Conservation (phyloP, 495 filamentous ascomycete genomes). For the Hypoxylon cercidicola region DNA sequence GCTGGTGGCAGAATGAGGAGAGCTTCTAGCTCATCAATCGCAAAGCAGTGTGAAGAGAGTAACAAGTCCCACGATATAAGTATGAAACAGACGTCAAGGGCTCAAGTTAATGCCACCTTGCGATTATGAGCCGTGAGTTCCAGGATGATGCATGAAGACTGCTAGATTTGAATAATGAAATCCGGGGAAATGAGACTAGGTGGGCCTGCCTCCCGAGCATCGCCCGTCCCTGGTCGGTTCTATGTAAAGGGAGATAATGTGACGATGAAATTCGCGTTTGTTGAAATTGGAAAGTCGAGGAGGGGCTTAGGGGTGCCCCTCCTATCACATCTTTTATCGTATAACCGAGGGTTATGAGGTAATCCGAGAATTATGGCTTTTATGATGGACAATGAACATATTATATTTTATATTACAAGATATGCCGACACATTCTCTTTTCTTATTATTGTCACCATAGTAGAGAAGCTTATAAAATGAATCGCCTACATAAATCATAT, state of each 20-base stretch:
- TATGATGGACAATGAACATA: background rate
- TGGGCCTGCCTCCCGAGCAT: background rate
- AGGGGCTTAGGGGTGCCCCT: constrained; percentile 3
- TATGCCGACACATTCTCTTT: too few species aligned
- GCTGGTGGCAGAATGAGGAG: too few species aligned
- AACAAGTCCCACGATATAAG: background rate
- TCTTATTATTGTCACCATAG: too few species aligned
- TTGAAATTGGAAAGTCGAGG: constrained; percentile 7
- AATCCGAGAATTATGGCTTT: background rate
- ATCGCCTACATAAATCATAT: too few species aligned
- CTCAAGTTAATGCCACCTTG: constrained; percentile 1
- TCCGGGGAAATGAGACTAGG: constrained; percentile 1
- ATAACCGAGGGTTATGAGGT: background rate
- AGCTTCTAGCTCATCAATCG: too few species aligned
- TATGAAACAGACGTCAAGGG: too few species aligned
- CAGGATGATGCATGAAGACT: constrained; percentile 1
- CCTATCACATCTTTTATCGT: background rate
- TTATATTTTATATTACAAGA: background rate
- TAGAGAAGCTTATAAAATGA: too few species aligned
- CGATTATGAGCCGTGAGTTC: background rate
- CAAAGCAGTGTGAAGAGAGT: background rate
- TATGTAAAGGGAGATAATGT: constrained; percentile 5
- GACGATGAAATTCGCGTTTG: constrained; percentile 15
- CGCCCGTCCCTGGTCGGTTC: constrained; percentile 1
- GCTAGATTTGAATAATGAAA: background rate